Conservation (phyloP, 257 asterid species). For the Fraxinus cuspidata region DNA sequence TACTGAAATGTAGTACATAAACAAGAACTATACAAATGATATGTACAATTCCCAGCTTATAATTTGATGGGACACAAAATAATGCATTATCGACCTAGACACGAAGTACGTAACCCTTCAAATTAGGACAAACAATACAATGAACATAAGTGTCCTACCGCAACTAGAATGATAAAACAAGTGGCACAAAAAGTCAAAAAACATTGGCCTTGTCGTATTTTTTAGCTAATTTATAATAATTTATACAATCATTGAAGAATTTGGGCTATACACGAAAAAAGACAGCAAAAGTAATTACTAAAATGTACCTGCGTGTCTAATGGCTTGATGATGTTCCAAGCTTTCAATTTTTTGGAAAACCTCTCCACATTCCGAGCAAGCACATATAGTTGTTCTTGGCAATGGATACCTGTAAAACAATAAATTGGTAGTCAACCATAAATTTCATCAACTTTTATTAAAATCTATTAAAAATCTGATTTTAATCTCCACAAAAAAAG, state of each 20-base stretch:
- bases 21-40: too few species aligned
- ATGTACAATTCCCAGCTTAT: neutral
- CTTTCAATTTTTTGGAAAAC: conserved; percentile 86
- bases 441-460: too few species aligned
- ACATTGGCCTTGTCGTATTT: neutral
- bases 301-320: conserved; percentile 77
- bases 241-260: neutral
- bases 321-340: conserved; percentile 88
- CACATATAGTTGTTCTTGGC: conserved; percentile 77
- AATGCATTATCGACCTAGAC: neutral
- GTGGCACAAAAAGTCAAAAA: neutral
- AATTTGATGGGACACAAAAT: neutral
- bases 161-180: conserved; percentile 12
- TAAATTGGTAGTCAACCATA: neutral
- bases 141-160: neutral
- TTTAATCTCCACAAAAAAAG: too few species aligned
- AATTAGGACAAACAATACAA: neutral
- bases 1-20: too few species aligned
- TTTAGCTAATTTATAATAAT: neutral
- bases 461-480: too few species aligned
- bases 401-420: conserved; percentile 56
- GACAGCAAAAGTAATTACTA: neutral
- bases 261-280: neutral
- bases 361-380: conserved; percentile 89
- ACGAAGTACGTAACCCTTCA: neutral